Evolutionary conservation across 1,284 basidiomycete genomes (phyloP).

Genomic region (Leccinum fuscescens): DNA sequence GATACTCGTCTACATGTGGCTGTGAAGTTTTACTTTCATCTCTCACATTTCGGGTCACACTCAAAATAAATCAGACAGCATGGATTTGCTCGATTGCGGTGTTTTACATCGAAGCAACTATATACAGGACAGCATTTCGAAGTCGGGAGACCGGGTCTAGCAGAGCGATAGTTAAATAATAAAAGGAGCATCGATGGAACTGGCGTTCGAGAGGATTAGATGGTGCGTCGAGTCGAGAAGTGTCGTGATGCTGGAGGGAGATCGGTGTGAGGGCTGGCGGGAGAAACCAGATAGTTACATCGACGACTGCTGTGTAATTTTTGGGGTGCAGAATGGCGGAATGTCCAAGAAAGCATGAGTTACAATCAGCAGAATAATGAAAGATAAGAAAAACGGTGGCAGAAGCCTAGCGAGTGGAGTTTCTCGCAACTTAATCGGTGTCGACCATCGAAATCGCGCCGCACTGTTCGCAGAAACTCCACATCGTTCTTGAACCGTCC

Average conservation of each 20-base stretch:
- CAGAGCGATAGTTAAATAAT: slow-evolving; percentile 22
- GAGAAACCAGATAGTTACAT: slow-evolving; percentile 14
- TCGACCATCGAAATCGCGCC: slow-evolving; percentile 86
- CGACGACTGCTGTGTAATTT: slow-evolving; percentile 26
- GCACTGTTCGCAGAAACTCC: slow-evolving; percentile 83
- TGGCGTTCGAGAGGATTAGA: slow-evolving; percentile 16
- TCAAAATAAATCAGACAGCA: slow-evolving; percentile 3
- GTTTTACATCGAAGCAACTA: slow-evolving; percentile 33
- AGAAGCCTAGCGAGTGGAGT: slow-evolving; percentile 2
- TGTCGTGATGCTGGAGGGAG: slow-evolving; percentile 12
- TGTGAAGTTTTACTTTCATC: slow-evolving; percentile 8
- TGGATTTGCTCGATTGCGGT: slow-evolving; percentile 12
- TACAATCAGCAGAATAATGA: slow-evolving; percentile 36
- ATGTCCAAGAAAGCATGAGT: slow-evolving; percentile 27
- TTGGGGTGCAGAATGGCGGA: slow-evolving; percentile 17
- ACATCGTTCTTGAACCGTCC: slow-evolving; percentile 72
- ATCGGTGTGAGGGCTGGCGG: slow-evolving; percentile 14
- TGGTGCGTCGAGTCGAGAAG: slow-evolving; percentile 21
- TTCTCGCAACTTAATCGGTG: slow-evolving; percentile 46
- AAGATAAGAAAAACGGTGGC: slow-evolving; percentile 31
- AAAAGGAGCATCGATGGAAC: slow-evolving; percentile 10
- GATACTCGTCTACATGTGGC: slow-evolving; percentile 25
- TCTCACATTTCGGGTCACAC: background rate
- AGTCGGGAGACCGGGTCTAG: slow-evolving; percentile 20
- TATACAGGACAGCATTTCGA: slow-evolving; percentile 32